Evolutionary conservation across 1,284 basidiomycete genomes (phyloP).

Genomic region (Pholiota adiposa): DNA sequence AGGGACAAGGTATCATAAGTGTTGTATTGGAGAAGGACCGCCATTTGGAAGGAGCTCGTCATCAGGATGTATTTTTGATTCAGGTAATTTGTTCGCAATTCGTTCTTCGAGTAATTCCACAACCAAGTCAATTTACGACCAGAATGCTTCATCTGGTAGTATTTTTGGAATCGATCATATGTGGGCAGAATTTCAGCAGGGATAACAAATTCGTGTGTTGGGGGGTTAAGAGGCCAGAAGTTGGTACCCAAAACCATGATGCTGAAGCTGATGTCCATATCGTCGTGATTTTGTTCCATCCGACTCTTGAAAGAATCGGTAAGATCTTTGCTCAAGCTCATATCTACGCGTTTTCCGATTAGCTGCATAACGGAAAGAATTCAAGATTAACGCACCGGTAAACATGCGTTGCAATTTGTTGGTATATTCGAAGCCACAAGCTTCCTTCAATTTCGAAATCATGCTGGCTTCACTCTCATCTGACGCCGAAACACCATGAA

Average conservation of each 20-base stretch:
- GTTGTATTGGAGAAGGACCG: slow-evolving; percentile 95
- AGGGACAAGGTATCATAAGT: slow-evolving; percentile 84
- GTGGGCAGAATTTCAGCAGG: slow-evolving; percentile 88
- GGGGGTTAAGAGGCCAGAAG: slow-evolving; percentile 94
- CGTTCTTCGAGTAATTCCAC: slow-evolving; percentile 98
- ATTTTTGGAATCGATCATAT: slow-evolving; percentile 92
- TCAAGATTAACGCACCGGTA: slow-evolving; percentile 65
- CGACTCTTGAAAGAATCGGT: slow-evolving; percentile 97
- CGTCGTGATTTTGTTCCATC: slow-evolving; percentile 84
- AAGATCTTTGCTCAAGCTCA: slow-evolving; percentile 94
- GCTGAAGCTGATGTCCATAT: slow-evolving; percentile 89
- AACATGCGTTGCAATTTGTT: slow-evolving; percentile 99
- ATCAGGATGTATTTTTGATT: slow-evolving; percentile 97
- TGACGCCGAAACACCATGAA: slow-evolving; percentile 90
- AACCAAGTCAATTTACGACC: slow-evolving; percentile 98
- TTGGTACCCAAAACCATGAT: slow-evolving; percentile 96
- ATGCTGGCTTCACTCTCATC: slow-evolving; percentile 97
- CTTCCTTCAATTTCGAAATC: slow-evolving; percentile 98
- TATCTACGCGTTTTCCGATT: slow-evolving; percentile 67
- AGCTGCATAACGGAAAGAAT: background rate
- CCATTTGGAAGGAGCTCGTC: slow-evolving; percentile 95
- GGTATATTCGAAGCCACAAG: slow-evolving; percentile 98
- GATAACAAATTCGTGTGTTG: slow-evolving; percentile 86
- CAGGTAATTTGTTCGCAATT: slow-evolving; percentile 92
- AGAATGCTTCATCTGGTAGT: slow-evolving; percentile 94